phyloP scores from a whole-genome alignment of 345 rosid genomes.

The rapeseed (Brassica napus) region Da-Ae NC_063444.1:1660501-1661000 shows the following conservation, averaged over 20 bases:
- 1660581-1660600: no score
- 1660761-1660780: background rate
- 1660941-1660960: background rate
- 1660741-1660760: constrained; percentile 81
- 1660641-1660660: constrained; percentile 45
- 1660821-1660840: background rate
- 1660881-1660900: constrained; percentile 45
- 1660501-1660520: no score
- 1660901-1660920: background rate
- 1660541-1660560: no score
- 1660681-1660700: constrained; percentile 82
- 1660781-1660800: background rate
- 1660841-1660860: constrained; percentile 71
- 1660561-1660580: no score
- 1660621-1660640: no score
- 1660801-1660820: constrained; percentile 8
- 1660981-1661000: constrained; percentile 54
- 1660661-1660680: constrained; percentile 73
- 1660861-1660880: constrained; percentile 69
- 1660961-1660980: background rate
- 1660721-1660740: constrained; percentile 90
- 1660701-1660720: constrained; percentile 82
- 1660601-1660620: no score
- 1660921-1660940: background rate
- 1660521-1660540: no score